These are phyloP conservation scores for Tetradesmus lagerheimii DNA, from an alignment of 139 green algal species.

Conservation along the genomic window DNA sequence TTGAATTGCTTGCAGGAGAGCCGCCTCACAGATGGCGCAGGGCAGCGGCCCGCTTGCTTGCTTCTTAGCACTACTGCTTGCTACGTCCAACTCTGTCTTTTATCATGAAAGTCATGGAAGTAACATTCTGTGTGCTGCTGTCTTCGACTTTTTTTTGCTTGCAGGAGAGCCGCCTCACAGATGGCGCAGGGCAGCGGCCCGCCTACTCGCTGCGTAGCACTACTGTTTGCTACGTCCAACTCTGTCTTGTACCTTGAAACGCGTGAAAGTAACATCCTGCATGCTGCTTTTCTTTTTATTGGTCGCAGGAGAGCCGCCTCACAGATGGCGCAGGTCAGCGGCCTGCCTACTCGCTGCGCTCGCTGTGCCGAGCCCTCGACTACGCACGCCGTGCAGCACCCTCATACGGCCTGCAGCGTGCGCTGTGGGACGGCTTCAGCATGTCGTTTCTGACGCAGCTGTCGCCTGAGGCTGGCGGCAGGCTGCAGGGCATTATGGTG, in stretches of 20 bases:
- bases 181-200: too few species aligned
- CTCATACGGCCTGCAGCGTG: slow-evolving; percentile 90
- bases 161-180: too few species aligned
- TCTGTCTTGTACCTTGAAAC: neutral
- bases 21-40: too few species aligned
- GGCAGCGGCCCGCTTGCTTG: too few species aligned
- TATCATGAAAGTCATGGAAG: neutral
- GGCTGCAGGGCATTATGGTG: slow-evolving; percentile 81
- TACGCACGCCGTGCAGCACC: slow-evolving; percentile 80
- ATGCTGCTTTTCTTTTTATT: neutral
- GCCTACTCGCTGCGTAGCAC: too few species aligned
- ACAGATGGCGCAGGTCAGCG: slow-evolving; percentile 89
- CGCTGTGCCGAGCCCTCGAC: slow-evolving; percentile 92
- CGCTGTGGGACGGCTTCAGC: slow-evolving; percentile 92
- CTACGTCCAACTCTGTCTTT: too few species aligned
- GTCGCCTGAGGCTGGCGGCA: slow-evolving; percentile 51
- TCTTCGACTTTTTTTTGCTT: slow-evolving; percentile 12
- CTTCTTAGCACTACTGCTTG: too few species aligned
- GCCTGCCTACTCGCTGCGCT: slow-evolving; percentile 95
- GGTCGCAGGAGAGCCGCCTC: slow-evolving; percentile 69
- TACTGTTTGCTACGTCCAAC: too few species aligned
- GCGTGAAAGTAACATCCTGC: neutral
- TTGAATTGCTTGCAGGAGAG: too few species aligned
- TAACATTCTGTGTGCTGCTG: neutral
- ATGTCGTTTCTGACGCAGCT: slow-evolving; percentile 97